Conservation (phyloP, 495 filamentous ascomycete species). For the Cercophora samala region DNA sequence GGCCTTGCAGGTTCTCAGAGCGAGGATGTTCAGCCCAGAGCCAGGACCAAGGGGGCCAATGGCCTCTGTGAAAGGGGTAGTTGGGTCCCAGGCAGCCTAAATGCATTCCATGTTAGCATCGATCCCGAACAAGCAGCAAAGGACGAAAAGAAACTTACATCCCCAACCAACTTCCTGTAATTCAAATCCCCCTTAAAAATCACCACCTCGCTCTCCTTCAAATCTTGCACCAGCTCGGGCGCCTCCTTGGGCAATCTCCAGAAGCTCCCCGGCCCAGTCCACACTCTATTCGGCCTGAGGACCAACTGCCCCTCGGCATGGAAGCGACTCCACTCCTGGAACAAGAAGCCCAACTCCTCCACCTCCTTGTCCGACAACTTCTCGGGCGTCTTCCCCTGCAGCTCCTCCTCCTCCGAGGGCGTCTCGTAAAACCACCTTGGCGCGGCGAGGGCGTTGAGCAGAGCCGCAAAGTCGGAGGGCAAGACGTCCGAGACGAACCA, state of each 20-base stretch:
- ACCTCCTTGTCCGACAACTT: conserved; percentile 65
- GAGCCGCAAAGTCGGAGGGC: conserved; percentile 73
- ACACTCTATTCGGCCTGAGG: conserved; percentile 79
- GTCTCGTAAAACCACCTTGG: conserved; percentile 73
- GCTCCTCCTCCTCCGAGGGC: conserved; percentile 61
- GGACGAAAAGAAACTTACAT: conserved; percentile 57
- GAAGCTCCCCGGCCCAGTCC: conserved; percentile 80
- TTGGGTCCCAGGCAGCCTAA: conserved; percentile 79
- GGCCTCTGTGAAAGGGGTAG: conserved; percentile 79
- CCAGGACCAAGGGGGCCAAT: conserved; percentile 81
- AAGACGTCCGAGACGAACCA: conserved; percentile 98
- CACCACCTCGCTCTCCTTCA: conserved; percentile 83
- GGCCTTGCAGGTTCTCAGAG: conserved; percentile 91
- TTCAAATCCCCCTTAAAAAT: conserved; percentile 97
- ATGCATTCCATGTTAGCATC: neutral
- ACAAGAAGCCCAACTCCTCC: conserved; percentile 68
- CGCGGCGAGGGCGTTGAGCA: conserved; percentile 71
- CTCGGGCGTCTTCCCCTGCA: conserved; percentile 51
- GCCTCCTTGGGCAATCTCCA: conserved; percentile 76
- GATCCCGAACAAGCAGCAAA: neutral
- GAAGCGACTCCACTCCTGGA: conserved; percentile 71
- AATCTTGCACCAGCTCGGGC: conserved; percentile 66
- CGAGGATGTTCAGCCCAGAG: conserved; percentile 75
- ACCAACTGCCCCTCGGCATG: conserved; percentile 79
- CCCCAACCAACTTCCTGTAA: conserved; percentile 84